These are phyloP conservation scores for Pseudogymnoascus sp. DNA, from an alignment of 2,329 filamentous ascomycete species.

Conservation along the genomic window DNA sequence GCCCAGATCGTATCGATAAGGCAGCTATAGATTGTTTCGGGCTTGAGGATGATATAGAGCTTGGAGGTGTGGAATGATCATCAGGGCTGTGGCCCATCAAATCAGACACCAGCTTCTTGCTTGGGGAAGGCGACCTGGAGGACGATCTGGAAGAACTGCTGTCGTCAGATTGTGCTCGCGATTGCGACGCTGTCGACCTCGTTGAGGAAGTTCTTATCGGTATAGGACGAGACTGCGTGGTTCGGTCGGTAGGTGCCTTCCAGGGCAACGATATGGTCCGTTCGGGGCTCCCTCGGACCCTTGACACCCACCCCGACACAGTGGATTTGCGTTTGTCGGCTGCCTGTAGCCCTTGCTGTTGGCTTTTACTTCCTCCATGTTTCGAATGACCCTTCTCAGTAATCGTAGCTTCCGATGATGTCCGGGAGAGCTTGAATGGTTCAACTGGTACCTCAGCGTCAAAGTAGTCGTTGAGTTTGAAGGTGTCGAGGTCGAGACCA, in stretches of 20 bases:
- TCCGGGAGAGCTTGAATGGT: conserved; percentile 30
- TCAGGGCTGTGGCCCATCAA: conserved; percentile 12
- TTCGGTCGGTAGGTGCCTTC: conserved; percentile 17
- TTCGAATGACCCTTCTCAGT: background rate
- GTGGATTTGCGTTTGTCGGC: conserved; percentile 28
- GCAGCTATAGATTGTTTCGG: conserved; percentile 17
- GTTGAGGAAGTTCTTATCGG: background rate
- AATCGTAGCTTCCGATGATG: conserved; percentile 12
- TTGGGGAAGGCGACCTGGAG: conserved; percentile 42
- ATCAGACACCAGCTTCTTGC: conserved; percentile 21
- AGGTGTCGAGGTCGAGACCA: conserved; percentile 23
- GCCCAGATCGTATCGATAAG: conserved; percentile 16
- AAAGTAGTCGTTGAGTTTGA: conserved; percentile 32
- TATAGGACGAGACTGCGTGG: conserved; percentile 11
- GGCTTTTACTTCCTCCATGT: background rate
- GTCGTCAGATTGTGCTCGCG: background rate
- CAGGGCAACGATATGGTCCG: conserved; percentile 27
- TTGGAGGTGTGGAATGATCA: conserved; percentile 18
- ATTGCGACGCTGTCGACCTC: background rate
- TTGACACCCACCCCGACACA: conserved; percentile 30
- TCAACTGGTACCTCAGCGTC: conserved; percentile 45
- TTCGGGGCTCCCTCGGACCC: conserved; percentile 24
- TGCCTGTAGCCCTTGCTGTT: conserved; percentile 19
- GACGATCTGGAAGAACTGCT: conserved; percentile 19
- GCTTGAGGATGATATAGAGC: conserved; percentile 14